Evolutionary conservation across 805 yeast species (phyloP).

Genomic region (Suhomyces sp.): DNA sequence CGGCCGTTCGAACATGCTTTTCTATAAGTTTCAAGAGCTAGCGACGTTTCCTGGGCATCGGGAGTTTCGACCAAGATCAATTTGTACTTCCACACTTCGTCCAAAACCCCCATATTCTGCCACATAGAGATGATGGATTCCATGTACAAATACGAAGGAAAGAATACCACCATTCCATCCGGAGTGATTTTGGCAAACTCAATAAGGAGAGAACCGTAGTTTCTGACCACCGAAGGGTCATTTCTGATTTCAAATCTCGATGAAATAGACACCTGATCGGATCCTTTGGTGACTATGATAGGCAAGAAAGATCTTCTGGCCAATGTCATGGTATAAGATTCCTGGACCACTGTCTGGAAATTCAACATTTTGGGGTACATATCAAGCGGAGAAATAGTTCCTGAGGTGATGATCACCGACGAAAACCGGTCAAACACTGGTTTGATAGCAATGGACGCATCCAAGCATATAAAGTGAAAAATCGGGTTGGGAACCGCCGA

Average conservation of each 20-base stretch:
- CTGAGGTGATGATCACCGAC: constrained; percentile 92
- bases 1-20: constrained; percentile 97
- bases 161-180: constrained; percentile 96
- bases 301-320: constrained; percentile 92
- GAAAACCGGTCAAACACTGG: constrained; percentile 93
- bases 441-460: constrained; percentile 96
- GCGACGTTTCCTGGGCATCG: constrained; percentile 96
- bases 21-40: constrained; percentile 92
- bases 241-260: constrained; percentile 95
- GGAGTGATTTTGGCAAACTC: constrained; percentile 96
- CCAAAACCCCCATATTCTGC: constrained; percentile 98
- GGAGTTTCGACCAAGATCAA: constrained; percentile 96
- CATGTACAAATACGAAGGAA: constrained; percentile 96
- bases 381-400: constrained; percentile 96
- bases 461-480: constrained; percentile 87
- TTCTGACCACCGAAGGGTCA: constrained; percentile 96
- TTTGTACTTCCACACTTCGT: constrained; percentile 98
- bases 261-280: constrained; percentile 96
- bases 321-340: constrained; percentile 93
- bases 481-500: constrained; percentile 96
- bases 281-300: constrained; percentile 93
- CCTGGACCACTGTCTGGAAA: constrained; percentile 89
- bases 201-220: constrained; percentile 87
- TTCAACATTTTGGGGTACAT: constrained; percentile 98
- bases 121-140: constrained; percentile 97